Base-by-base conservation (phyloP, 2,329 filamentous ascomycete species). In the Paecilomyces fulvus region DNA sequence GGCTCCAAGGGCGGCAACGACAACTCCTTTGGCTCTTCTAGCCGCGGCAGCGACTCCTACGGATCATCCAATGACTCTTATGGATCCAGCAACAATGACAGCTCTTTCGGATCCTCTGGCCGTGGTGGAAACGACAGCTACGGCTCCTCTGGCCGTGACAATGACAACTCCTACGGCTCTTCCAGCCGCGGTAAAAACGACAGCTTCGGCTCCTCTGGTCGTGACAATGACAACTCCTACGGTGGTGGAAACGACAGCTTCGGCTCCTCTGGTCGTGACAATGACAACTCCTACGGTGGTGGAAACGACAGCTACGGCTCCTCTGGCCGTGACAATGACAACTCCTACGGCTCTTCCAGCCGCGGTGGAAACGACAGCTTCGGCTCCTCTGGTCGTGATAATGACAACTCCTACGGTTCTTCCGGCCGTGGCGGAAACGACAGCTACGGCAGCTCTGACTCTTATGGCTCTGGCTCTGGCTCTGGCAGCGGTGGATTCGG, bases 1-100 rank as follows among this genome's bases (percentile, higher is more conserved):
- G 56, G 60, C 52, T 52, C 54, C 28, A 58, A 56, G 11, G 53
- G 31, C 33, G 57, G 55, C 9, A 59, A 58, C 9, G 58, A 58
- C 37, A 55, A 55, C 31, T 49, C 46, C 20, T 55, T 51, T 30
- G 37, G 55, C 28, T 56, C 57, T 12, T 11, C 14, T 20, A 51
- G 57, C 46, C 51, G 21, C 12, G 53, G 50, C 12, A 43, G 58
- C 7, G n/a, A 53, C n/a, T 5, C 51, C 51, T 37, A 43, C 17
- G 31, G 51, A 21, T 21, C 21, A 2, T 21, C 21, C 21, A 21
- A 21, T 21, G 28, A 53, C n/a, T 28, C 51, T 23, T 37, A 43
- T 14, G 31, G 51, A 28, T 37, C 30, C 14, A 53, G 17, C 51
- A 33, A 25, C 30, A 37, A 43, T 30, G 31, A 43, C 53, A 53